A percentile compares a stretch with the other conserved stretches of the same genome.
Evolutionary conservation across 305 asterid genomes (phyloP).

Genomic region (Fraxinus albicans): DNA sequence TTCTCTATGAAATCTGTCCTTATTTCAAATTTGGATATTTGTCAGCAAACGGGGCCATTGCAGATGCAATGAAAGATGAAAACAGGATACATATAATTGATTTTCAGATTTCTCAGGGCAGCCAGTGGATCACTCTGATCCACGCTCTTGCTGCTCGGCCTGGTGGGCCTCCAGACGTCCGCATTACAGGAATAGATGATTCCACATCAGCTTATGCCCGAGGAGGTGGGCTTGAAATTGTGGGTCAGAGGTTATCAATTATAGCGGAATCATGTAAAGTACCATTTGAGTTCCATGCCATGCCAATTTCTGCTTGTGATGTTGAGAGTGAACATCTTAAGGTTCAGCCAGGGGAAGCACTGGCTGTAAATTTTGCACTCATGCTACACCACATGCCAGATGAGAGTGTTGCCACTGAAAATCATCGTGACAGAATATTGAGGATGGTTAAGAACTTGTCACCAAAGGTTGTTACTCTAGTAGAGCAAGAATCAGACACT

Average conservation of each 20-base stretch:
- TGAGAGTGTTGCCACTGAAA: constrained; percentile 40
- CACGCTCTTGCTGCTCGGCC: constrained; percentile 46
- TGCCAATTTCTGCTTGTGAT: constrained; percentile 38
- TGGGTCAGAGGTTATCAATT: constrained; percentile 40
- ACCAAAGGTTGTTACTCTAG: constrained; percentile 52
- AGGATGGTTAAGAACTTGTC: constrained; percentile 47
- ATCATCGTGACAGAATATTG: constrained; percentile 48
- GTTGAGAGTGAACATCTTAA: constrained; percentile 35
- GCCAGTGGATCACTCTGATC: constrained; percentile 51
- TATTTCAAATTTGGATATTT: constrained; percentile 53
- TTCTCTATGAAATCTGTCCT: constrained; percentile 54
- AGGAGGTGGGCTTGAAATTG: constrained; percentile 50
- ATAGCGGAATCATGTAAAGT: constrained; percentile 45
- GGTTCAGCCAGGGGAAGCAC: constrained; percentile 37
- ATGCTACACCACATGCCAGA: constrained; percentile 56
- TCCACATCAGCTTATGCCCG: constrained; percentile 44
- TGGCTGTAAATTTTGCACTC: constrained; percentile 48
- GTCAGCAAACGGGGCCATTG: constrained; percentile 55
- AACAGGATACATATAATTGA: constrained; percentile 43
- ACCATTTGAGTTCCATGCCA: constrained; percentile 42
- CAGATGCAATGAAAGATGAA: constrained; percentile 53
- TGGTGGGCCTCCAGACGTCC: constrained; percentile 47
- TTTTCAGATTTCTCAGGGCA: constrained; percentile 53
- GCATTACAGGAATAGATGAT: constrained; percentile 52
- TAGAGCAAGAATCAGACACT: constrained; percentile 54